Percentiles rank a stretch among this genome's conserved stretches.
Evolutionary conservation across 441 rosid genomes (phyloP).

Genomic region (Erodium trifolium): DNA sequence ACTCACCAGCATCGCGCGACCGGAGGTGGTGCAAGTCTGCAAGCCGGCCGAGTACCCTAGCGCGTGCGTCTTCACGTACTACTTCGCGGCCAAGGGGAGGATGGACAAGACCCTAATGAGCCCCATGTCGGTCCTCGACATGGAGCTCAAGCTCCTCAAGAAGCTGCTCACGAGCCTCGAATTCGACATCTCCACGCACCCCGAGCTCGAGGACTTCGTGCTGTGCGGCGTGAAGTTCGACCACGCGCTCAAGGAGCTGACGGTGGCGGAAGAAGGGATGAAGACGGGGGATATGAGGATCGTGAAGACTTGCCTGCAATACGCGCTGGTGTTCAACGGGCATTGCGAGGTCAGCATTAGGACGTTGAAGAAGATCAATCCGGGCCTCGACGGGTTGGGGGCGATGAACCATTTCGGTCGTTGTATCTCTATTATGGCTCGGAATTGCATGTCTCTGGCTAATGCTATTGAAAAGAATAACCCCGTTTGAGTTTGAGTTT

Average conservation of each 20-base stretch:
- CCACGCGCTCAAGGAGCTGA: background rate
- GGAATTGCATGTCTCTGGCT: background rate
- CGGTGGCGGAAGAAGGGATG: background rate
- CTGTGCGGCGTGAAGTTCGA: background rate
- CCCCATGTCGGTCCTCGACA: background rate
- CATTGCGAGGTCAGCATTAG: background rate
- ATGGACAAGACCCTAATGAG: background rate
- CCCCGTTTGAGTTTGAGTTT: background rate
- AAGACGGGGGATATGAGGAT: background rate
- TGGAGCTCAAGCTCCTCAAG: background rate
- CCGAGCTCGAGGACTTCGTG: background rate
- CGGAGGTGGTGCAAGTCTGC: background rate
- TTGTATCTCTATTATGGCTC: background rate
- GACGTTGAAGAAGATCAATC: background rate
- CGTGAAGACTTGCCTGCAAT: background rate
- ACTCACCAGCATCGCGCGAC: background rate
- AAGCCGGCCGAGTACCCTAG: background rate
- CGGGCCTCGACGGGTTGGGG: background rate
- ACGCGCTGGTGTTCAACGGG: background rate
- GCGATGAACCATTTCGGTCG: background rate
- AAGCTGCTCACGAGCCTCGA: background rate
- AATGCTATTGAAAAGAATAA: background rate
- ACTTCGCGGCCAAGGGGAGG: background rate
- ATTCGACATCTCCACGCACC: background rate
- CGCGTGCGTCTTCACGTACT: background rate